Percentiles rank a stretch among this genome's conserved stretches.
phyloP scores from a whole-genome alignment of 148 eudicot genomes.

The Linanthus parryae region DNA sequence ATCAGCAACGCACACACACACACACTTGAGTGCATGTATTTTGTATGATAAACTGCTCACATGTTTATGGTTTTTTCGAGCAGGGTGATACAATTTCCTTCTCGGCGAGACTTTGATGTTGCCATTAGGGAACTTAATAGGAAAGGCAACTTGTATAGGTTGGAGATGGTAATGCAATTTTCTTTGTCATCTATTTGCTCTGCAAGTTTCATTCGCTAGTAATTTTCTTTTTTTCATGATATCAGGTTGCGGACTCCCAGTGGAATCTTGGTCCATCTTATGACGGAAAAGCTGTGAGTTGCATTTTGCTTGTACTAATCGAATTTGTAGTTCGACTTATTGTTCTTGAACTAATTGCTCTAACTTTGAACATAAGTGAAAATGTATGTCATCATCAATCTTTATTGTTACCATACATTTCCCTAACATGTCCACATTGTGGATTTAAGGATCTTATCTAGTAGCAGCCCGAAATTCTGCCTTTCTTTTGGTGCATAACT shows the following conservation, averaged over 20 bases:
- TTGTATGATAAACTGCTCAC: background rate
- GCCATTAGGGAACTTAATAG: constrained; percentile 28
- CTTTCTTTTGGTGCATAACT: too few species aligned
- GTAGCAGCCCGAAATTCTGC: too few species aligned
- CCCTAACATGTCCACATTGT: too few species aligned
- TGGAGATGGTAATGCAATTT: constrained; percentile 38
- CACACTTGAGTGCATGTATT: constrained; percentile 30
- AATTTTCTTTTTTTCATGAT: constrained; percentile 16
- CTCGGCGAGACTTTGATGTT: constrained; percentile 30
- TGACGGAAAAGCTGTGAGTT: constrained; percentile 64
- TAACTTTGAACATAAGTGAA: too few species aligned
- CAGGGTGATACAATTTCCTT: constrained; percentile 62
- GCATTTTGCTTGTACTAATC: too few species aligned
- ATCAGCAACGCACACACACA: background rate
- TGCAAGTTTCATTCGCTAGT: background rate
- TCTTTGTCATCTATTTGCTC: background rate
- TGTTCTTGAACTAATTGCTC: too few species aligned
- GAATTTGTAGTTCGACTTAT: too few species aligned
- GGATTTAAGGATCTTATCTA: too few species aligned
- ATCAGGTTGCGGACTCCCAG: constrained; percentile 37
- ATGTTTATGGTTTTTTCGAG: constrained; percentile 7
- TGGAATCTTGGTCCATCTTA: constrained; percentile 45
- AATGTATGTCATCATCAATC: too few species aligned
- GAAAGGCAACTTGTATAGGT: constrained; percentile 41
- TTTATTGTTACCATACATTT: too few species aligned